A percentile compares a stretch with the other conserved stretches of the same genome.
Conservation (phyloP, 106 monocot species). For the Xerophyta viscosa region DNA sequence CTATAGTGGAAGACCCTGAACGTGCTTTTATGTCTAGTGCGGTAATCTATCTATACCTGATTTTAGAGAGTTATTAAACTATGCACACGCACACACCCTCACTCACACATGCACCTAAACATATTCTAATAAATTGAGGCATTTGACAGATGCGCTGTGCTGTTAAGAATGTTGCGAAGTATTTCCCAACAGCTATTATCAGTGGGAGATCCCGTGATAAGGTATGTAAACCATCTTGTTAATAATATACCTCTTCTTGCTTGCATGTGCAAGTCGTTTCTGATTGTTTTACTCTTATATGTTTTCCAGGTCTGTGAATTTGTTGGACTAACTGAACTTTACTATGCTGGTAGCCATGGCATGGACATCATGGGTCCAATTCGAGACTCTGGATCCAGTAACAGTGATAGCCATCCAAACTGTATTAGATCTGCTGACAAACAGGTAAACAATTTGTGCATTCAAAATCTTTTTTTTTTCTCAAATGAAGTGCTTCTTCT, state of each 20-base stretch:
- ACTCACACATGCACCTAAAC: too few species aligned
- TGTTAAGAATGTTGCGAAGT: conserved; percentile 50
- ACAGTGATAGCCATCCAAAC: conserved; percentile 30
- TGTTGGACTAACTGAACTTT: conserved; percentile 58
- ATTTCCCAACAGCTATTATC: conserved; percentile 74
- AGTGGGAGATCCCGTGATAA: conserved; percentile 79
- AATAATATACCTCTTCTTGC: too few species aligned
- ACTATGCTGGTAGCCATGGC: conserved; percentile 94
- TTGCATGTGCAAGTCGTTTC: too few species aligned
- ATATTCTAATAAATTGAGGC: too few species aligned
- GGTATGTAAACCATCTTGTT: too few species aligned
- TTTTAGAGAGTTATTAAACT: too few species aligned
- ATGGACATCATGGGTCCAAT: conserved; percentile 93
- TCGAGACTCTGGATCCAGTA: conserved; percentile 16
- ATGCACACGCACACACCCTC: too few species aligned
- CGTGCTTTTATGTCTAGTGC: conserved; percentile 69
- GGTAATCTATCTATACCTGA: conserved; percentile 30
- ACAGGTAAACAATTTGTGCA: too few species aligned
- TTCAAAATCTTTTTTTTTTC: too few species aligned
- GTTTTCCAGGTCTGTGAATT: too few species aligned
- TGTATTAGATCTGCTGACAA: conserved; percentile 53
- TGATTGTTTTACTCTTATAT: too few species aligned
- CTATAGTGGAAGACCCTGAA: conserved; percentile 83
- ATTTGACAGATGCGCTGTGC: conserved; percentile 69
- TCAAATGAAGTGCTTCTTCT: too few species aligned